Evolutionary conservation across 345 rosid genomes (phyloP), one percentile per base, ranked within the genome.

Genomic region (Anastatica hierochuntica): DNA sequence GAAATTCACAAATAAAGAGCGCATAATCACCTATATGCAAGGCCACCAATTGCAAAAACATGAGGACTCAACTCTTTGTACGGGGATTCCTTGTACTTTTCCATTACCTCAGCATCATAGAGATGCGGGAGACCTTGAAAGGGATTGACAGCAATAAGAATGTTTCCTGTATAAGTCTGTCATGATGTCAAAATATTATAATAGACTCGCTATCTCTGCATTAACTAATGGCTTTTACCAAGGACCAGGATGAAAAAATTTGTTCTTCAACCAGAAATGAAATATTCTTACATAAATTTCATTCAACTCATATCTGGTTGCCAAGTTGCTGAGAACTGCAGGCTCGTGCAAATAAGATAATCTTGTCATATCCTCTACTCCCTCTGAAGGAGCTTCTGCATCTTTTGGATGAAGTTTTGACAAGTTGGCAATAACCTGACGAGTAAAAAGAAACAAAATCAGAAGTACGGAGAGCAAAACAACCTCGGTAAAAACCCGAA

Each of bases 361-460:
- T 65, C 72, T 76, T 30, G 94, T 89, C 97, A 89, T 89, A 81
- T 89, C 97, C 70, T 89, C 97, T 34, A 85, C 75, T 57, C 97
- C 95, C 27, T 71, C 85, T 34, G 59, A 69, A 18, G 78, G 80
- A 65, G 79, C 75, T 39, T 89, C 97, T 57, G 16, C 58, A 35
- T 89, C 97, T 53, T 64, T 76, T 2, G 83, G 84, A 56, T 78
- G 45, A 12, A 89, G 31, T 51, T 70, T 78, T 20, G 85, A 75
- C 48, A 85, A 51, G 21, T 63, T 78, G 20, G 75, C 62, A 40
- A 68, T 69, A 54, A 86, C 77, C 95, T 90, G 66, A 31, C 23
- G 50, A 41, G 31, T 49, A 49, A 49, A 48, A 42, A 33, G 23
- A 45, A 49, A 50, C 27, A 24, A 7, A 24, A 3, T 7, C n/a